These are phyloP conservation scores for Rhododendron williamsianum DNA, from an alignment of 148 eudicot species.

Conservation along the genomic window DNA sequence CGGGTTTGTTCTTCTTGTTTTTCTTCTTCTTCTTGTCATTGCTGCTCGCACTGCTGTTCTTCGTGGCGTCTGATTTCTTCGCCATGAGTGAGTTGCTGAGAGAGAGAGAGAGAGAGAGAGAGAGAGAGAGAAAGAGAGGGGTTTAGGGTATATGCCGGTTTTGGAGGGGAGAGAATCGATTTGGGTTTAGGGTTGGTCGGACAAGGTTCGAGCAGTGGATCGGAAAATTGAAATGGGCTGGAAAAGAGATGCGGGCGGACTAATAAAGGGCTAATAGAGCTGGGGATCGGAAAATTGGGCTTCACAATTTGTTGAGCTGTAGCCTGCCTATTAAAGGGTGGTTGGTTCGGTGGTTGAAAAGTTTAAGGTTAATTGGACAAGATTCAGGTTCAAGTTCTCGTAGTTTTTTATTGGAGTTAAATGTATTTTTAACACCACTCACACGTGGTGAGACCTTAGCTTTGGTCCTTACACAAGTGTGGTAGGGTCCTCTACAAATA, in stretches of 20 bases:
- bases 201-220: too few relatives aligned
- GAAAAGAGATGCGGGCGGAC: not conserved
- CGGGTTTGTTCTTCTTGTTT: not conserved
- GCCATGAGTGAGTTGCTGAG: not conserved
- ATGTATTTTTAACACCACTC: too few relatives aligned
- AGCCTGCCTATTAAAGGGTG: not conserved
- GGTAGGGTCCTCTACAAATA: too few relatives aligned
- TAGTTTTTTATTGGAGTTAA: too few relatives aligned
- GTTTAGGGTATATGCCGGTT: not conserved
- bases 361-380: not conserved
- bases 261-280: not conserved
- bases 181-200: not conserved
- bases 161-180: too few relatives aligned
- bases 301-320: not conserved
- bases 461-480: too few relatives aligned
- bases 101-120: not conserved
- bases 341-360: not conserved
- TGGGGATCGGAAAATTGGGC: not conserved
- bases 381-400: too few relatives aligned
- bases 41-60: not conserved
- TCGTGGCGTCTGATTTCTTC: not conserved
- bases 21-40: not conserved
- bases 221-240: not conserved
- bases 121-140: not conserved
- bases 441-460: too few relatives aligned